These are phyloP conservation scores for Penicillium taxi DNA, from an alignment of 495 filamentous ascomycete genomes.

Conservation along the genomic window DNA sequence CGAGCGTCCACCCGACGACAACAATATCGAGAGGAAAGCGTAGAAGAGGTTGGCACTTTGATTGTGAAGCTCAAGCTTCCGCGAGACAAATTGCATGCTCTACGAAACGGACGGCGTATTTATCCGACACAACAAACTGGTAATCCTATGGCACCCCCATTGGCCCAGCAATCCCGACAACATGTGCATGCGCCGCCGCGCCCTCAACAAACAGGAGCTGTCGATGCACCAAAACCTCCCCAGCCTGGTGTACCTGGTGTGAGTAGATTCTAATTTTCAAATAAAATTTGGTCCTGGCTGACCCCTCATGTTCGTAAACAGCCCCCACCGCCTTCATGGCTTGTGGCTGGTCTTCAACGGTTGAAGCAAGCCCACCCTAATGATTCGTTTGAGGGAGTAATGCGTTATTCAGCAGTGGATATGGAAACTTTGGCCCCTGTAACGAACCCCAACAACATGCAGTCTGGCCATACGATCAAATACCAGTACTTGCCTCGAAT, in stretches of 20 bases:
- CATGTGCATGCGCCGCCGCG: conserved; percentile 21
- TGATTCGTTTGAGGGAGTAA: conserved; percentile 75
- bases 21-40: conserved; percentile 61
- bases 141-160: conserved; percentile 54
- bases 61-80: conserved; percentile 67
- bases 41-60: conserved; percentile 53
- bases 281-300: conserved; percentile 15
- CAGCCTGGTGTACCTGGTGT: conserved; percentile 50
- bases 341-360: conserved; percentile 52
- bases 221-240: conserved; percentile 54
- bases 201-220: conserved; percentile 51
- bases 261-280: conserved; percentile 32
- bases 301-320: conserved; percentile 30
- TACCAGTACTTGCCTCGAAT: conserved; percentile 78
- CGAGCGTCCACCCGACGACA: conserved; percentile 56
- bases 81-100: conserved; percentile 38
- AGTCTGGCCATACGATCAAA: conserved; percentile 47
- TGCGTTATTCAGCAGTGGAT: conserved; percentile 78
- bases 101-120: conserved; percentile 19
- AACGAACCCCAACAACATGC: conserved; percentile 39
- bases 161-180: conserved; percentile 33
- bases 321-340: conserved; percentile 78
- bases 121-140: conserved; percentile 3
- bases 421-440: conserved; percentile 51
- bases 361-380: conserved; percentile 60